A percentile compares a stretch with the other conserved stretches of the same genome.
Conservation (phyloP, 1,139 yeast genomes). For the Debaryomyces subglobosus region DNA sequence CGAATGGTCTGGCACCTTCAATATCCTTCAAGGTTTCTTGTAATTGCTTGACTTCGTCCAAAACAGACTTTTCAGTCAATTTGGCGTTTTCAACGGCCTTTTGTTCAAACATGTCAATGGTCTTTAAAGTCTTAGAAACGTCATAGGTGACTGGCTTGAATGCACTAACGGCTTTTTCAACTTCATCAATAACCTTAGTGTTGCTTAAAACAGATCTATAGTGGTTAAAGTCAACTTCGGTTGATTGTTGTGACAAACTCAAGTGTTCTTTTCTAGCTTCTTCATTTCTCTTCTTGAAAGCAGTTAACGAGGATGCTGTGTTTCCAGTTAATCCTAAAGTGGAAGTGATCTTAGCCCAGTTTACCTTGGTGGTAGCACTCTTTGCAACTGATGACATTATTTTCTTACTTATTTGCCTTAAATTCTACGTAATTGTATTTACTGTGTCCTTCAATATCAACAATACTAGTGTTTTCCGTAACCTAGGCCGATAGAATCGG, state of each 20-base stretch:
- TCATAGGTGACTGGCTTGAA: slow-evolving; percentile 88
- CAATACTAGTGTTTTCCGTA: slow-evolving; percentile 6
- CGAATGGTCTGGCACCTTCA: slow-evolving; percentile 96
- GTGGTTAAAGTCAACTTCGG: slow-evolving; percentile 77
- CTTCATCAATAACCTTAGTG: slow-evolving; percentile 75
- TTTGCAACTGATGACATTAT: slow-evolving; percentile 53
- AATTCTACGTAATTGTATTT: slow-evolving; percentile 1
- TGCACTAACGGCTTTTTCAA: slow-evolving; percentile 71
- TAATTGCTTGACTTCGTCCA: slow-evolving; percentile 82
- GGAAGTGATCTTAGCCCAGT: slow-evolving; percentile 91
- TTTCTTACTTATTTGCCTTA: slow-evolving; percentile 1
- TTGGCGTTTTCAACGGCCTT: slow-evolving; percentile 96
- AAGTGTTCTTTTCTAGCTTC: slow-evolving; percentile 87
- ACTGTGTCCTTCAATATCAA: slow-evolving; percentile 1
- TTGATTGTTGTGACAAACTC: slow-evolving; percentile 70
- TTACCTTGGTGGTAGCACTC: slow-evolving; percentile 84
- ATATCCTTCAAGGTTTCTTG: slow-evolving; percentile 89
- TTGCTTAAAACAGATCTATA: slow-evolving; percentile 84
- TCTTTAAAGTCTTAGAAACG: slow-evolving; percentile 84
- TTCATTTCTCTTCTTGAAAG: slow-evolving; percentile 98
- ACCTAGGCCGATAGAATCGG: slow-evolving; percentile 2
- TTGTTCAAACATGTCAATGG: slow-evolving; percentile 91
- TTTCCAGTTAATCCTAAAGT: slow-evolving; percentile 91
- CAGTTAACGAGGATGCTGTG: slow-evolving; percentile 83
- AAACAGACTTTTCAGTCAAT: slow-evolving; percentile 87